Conservation (phyloP, 2,329 filamentous ascomycete genomes). For the Trichoderma sp. region DNA sequence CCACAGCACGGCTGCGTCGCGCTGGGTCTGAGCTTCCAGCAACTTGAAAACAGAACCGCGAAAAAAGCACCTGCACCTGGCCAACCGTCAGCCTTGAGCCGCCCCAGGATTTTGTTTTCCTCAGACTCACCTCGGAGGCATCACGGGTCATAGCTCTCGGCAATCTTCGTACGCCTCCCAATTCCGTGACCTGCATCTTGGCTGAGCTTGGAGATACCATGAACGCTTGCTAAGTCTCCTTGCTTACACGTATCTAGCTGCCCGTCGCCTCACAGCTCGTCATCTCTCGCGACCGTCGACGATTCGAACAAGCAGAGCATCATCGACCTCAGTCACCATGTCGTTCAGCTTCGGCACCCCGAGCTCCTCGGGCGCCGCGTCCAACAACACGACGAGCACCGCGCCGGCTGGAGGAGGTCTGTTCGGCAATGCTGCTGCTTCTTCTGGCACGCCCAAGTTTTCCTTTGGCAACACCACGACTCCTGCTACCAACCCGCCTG, state of each 20-base stretch:
- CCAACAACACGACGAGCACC: slow-evolving; percentile 40
- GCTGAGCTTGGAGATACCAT: slow-evolving; percentile 17
- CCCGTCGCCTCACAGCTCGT: background rate
- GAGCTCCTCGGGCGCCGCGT: slow-evolving; percentile 40
- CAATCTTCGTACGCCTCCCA: background rate
- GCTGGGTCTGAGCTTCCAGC: slow-evolving; percentile 14
- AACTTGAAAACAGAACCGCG: slow-evolving; percentile 23
- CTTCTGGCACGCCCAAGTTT: slow-evolving; percentile 42
- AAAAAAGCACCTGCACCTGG: slow-evolving; percentile 28
- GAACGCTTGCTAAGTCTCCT: slow-evolving; percentile 25
- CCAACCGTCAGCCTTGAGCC: slow-evolving; percentile 19
- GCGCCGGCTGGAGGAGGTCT: slow-evolving; percentile 46
- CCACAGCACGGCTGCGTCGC: slow-evolving; percentile 29
- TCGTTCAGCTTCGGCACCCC: slow-evolving; percentile 45
- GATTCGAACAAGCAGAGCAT: slow-evolving; percentile 6
- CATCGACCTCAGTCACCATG: slow-evolving; percentile 37
- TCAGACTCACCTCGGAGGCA: background rate
- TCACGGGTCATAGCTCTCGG: slow-evolving; percentile 19
- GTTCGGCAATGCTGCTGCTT: slow-evolving; percentile 43
- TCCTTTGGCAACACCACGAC: slow-evolving; percentile 44
- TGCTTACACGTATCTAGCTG: slow-evolving; percentile 2
- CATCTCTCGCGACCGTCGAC: slow-evolving; percentile 21
- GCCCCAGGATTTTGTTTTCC: slow-evolving; percentile 17
- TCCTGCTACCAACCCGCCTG: slow-evolving; percentile 37
- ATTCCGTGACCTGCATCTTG: slow-evolving; percentile 3